Evolutionary conservation across 192 early-diverging fungal genomes (phyloP), one percentile per base, ranked within the genome.

Genomic region (Glomus cerebriforme): DNA sequence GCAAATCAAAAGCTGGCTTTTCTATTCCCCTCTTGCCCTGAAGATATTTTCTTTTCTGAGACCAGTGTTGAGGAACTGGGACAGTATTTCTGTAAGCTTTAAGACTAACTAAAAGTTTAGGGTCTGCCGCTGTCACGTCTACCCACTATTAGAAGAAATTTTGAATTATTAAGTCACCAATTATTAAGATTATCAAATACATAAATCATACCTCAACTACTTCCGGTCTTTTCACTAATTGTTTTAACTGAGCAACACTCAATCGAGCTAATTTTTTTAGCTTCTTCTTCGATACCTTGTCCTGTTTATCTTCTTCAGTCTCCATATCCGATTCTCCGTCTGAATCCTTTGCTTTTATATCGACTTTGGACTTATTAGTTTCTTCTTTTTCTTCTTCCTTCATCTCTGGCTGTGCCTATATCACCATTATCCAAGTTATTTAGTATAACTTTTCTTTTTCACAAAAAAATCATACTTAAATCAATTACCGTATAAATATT

Each of bases 1-100:
- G 96, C 59, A 99, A 79, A 43, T 98, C 95, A 79, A 96, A 99
- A 3, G 97, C 94, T 34, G 93, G 86, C 79, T 99, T 99, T 73
- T 98, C 98, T 66, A 95, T 94, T 73, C 96, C 98, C 45, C 97
- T 92, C 82, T 99, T 99, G 64, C 93, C 94, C 85, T 98, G 96
- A 60, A 99, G 83, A 74, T 98, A 99, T 83, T 98, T 98, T 75
- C 97, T 89, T 86, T 97, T 98, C 79, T 97, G 96, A 49, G 88
- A 89, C 98, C 98, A 99, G 83, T 99, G 98, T 17, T 87, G 81
- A 1, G 98, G 98, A 5, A 99, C 94, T 19, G 98, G 97, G 1
- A 99, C 97, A 0, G 96, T 94, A 82, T 98, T 98, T 64, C 96
- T 89, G 60, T 89, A 91, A 5, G 95, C 89, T 82, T 99, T 99